Conservation (phyloP, 2,329 filamentous ascomycete species). For the Sarocladiaceae sp. region DNA sequence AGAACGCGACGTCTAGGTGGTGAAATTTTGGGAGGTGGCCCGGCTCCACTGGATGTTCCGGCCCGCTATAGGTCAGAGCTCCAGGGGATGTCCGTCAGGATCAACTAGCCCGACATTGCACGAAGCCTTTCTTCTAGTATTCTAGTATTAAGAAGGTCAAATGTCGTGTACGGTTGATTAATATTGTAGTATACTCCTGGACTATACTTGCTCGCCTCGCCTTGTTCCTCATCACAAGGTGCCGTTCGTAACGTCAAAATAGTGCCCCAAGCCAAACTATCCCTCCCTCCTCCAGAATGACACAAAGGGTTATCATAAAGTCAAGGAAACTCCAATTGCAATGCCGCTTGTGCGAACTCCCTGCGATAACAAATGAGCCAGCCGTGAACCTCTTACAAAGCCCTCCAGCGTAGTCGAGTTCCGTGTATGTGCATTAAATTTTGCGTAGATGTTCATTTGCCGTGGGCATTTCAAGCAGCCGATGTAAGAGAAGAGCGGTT, state of each 20-base stretch:
- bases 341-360: slow-evolving; percentile 4
- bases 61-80: background rate
- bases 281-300: background rate
- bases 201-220: no score
- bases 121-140: no score
- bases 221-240: no score
- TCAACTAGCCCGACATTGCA: background rate
- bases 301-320: background rate
- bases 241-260: no score
- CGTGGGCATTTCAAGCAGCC: slow-evolving; percentile 15
- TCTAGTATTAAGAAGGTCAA: no score
- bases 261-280: no score
- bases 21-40: slow-evolving; percentile 6
- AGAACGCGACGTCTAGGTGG: background rate
- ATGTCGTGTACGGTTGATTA: slow-evolving; percentile 6
- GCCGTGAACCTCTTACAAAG: background rate
- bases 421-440: no score
- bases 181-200: background rate
- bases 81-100: background rate
- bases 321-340: slow-evolving; percentile 8
- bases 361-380: background rate
- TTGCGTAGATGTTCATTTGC: no score
- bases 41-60: slow-evolving; percentile 6
- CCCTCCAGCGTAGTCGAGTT: no score
- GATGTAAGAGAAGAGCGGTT: slow-evolving; percentile 34